These are phyloP conservation scores for Neonectria faginata DNA, from an alignment of 2,329 filamentous ascomycete genomes.

Conservation along the genomic window DNA sequence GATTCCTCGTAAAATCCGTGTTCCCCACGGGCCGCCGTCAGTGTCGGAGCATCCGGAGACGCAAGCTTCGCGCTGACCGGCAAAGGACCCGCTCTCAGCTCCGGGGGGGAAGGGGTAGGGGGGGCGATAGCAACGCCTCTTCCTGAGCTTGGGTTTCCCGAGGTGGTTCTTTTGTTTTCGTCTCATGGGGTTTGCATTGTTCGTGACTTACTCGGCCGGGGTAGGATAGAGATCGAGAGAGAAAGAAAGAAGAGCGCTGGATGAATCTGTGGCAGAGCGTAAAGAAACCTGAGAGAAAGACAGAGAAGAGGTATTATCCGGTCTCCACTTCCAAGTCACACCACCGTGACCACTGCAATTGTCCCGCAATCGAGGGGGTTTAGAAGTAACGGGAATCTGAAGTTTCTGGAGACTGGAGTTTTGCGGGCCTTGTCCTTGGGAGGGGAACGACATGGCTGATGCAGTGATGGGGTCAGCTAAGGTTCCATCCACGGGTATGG, in stretches of 20 bases:
- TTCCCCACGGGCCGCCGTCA: neutral
- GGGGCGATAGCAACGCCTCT: neutral
- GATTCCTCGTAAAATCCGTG: neutral
- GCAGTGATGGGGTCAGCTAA: slow-evolving; percentile 30
- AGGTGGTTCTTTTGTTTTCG: neutral
- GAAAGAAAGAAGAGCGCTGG: too few relatives aligned
- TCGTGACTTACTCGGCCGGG: slow-evolving; percentile 23
- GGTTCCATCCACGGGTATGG: slow-evolving; percentile 17
- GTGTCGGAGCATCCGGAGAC: slow-evolving; percentile 6
- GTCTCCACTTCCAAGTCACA: slow-evolving; percentile 28
- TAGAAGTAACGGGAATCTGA: slow-evolving; percentile 7
- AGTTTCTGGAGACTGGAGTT: slow-evolving; percentile 4
- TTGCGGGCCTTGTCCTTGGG: slow-evolving; percentile 13
- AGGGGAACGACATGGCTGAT: slow-evolving; percentile 4
- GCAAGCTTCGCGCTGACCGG: slow-evolving; percentile 2
- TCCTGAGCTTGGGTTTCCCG: neutral
- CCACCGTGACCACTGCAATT: slow-evolving; percentile 38
- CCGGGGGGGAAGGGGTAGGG: slow-evolving; percentile 19
- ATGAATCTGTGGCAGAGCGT: too few relatives aligned
- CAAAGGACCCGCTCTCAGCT: slow-evolving; percentile 28
- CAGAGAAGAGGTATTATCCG: neutral
- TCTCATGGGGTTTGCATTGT: slow-evolving; percentile 23
- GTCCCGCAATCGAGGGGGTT: slow-evolving; percentile 20
- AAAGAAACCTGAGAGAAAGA: too few relatives aligned
- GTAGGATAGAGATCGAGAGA: neutral